Evolutionary conservation across 352 stramenopile genomes (phyloP).

Genomic region (Globisporangium carolinianum): DNA sequence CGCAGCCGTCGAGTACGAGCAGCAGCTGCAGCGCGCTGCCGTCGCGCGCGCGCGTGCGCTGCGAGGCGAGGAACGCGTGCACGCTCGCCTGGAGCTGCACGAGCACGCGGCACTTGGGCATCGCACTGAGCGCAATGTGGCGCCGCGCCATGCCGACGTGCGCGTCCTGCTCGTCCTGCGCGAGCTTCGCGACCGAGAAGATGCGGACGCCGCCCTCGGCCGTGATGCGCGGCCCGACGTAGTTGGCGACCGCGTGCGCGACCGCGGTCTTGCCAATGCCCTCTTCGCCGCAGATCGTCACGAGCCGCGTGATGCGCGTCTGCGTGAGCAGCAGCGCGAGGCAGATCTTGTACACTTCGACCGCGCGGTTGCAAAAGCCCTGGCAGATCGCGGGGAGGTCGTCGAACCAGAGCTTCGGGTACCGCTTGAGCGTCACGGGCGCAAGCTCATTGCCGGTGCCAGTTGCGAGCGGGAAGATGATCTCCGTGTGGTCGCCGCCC

Average conservation of each 20-base stretch:
- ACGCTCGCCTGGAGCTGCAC: conserved; percentile 44
- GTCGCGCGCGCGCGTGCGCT: conserved; percentile 36
- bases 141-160: conserved; percentile 40
- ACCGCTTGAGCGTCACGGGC: conserved; percentile 44
- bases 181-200: conserved; percentile 55
- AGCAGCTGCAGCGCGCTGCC: conserved; percentile 53
- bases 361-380: conserved; percentile 70
- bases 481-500: conserved; percentile 66
- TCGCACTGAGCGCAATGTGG: conserved; percentile 29
- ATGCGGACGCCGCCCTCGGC: conserved; percentile 61
- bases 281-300: conserved; percentile 69
- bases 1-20: conserved; percentile 65
- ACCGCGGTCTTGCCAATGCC: conserved; percentile 74
- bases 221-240: conserved; percentile 72
- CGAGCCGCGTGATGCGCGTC: conserved; percentile 64
- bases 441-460: conserved; percentile 36
- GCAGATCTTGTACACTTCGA: conserved; percentile 82
- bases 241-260: conserved; percentile 66
- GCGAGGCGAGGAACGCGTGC: conserved; percentile 36
- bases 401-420: conserved; percentile 75
- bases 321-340: conserved; percentile 72
- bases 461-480: conserved; percentile 70
- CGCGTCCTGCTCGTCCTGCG: conserved; percentile 49
- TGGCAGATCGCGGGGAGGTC: conserved; percentile 71
- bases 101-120: conserved; percentile 35